Conservation (phyloP, 345 rosid genomes). For the Camelina neglecta region DNA sequence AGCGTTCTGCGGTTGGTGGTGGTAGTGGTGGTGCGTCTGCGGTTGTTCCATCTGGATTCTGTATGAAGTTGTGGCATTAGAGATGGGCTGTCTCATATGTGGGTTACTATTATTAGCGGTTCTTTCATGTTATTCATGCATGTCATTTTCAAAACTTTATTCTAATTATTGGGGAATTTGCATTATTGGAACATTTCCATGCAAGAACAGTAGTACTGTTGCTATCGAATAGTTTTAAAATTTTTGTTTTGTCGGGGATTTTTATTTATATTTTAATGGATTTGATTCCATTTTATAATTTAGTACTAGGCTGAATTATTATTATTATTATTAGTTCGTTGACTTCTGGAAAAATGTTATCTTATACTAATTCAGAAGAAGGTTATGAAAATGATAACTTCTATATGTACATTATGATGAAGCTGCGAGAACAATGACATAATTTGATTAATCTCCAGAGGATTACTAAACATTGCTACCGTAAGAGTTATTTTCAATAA, state of each 20-base stretch:
- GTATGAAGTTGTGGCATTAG: constrained; percentile 97
- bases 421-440: not conserved
- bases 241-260: constrained; percentile 22
- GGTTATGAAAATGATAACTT: not conserved
- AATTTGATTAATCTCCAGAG: not conserved
- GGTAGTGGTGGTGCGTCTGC: constrained; percentile 50
- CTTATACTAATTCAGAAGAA: not conserved
- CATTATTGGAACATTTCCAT: constrained; percentile 48
- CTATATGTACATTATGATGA: not conserved
- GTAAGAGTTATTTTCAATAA: not conserved
- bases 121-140: not conserved
- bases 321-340: not conserved
- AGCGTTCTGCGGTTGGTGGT: constrained; percentile 45
- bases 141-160: constrained; percentile 24
- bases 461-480: not conserved
- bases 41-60: constrained; percentile 81
- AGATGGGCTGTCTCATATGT: not conserved
- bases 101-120: no score
- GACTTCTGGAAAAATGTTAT: not conserved
- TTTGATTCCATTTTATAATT: constrained; percentile 19
- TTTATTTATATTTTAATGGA: constrained; percentile 26
- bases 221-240: constrained; percentile 6
- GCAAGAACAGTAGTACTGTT: constrained; percentile 30
- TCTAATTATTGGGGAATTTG: constrained; percentile 34
- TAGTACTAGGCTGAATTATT: not conserved